Conservation (phyloP, 208 protist species). For the Angomonas desouzai region DNA sequence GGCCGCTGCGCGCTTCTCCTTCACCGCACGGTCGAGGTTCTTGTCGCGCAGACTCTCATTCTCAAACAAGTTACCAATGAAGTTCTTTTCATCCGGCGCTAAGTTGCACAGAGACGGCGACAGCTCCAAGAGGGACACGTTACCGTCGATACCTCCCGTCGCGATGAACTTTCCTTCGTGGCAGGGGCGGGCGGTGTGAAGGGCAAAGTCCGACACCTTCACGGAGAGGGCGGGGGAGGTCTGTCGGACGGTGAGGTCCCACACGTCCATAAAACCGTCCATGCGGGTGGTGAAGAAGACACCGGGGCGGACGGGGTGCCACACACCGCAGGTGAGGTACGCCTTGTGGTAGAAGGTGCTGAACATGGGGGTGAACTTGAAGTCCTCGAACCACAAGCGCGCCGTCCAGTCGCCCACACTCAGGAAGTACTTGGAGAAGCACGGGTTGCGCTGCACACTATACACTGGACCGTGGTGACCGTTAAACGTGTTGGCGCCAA, state of each 20-base stretch:
- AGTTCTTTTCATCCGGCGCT: conserved; percentile 85
- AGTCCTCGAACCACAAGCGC: conserved; percentile 96
- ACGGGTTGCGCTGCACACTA: conserved; percentile 92
- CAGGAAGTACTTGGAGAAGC: conserved; percentile 96
- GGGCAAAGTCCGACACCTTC: conserved; percentile 87
- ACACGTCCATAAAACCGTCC: conserved; percentile 95
- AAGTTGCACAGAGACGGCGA: conserved; percentile 82
- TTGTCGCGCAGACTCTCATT: conserved; percentile 93
- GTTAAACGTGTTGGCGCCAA: conserved; percentile 92
- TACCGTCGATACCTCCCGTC: conserved; percentile 91
- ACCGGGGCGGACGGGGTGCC: conserved; percentile 91
- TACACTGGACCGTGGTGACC: conserved; percentile 96
- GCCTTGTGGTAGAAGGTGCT: conserved; percentile 94
- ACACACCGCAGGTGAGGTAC: conserved; percentile 93
- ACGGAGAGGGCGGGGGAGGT: conserved; percentile 90
- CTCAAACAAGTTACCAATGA: conserved; percentile 89
- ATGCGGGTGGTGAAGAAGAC: conserved; percentile 96
- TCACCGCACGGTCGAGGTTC: conserved; percentile 87
- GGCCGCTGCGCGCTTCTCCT: conserved; percentile 72
- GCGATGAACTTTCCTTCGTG: conserved; percentile 84
- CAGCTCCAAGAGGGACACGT: conserved; percentile 92
- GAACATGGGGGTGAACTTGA: conserved; percentile 93
- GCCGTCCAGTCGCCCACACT: conserved; percentile 96
- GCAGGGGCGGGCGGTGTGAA: conserved; percentile 83
- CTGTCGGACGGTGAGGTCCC: conserved; percentile 95